Base-by-base conservation (phyloP, 1,284 basidiomycete species). In the Cutaneotrichosporon sp. region DNA sequence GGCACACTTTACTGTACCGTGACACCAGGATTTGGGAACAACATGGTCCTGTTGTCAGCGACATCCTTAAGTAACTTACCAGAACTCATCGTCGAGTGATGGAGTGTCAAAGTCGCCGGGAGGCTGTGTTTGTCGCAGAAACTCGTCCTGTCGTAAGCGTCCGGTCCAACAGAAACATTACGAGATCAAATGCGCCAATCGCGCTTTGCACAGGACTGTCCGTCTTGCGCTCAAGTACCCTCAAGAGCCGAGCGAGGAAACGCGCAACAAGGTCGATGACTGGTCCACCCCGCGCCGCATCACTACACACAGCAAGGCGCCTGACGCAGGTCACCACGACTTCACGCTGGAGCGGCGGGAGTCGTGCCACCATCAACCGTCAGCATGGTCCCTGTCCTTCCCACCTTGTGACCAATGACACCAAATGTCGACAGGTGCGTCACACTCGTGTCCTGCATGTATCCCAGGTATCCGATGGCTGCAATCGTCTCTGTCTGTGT, bases 391-490 rank as follows among this genome's bases (percentile, higher is more conserved):
- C 26, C 8, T 31, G 14, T 13, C 36, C 5, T 6, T 31, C 22
- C 32, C 36, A 67, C 66, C 60, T 67, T 62, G 57, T 64, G 58
- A 3, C 64, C 57, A 2, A 67, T 51, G 8, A 56, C 53, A 0
- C 66, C 66, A 52, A 59, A 60, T 18, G 62, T 34, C 13, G 66
- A 67, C 8, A 67, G 56, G 9, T 59, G 56, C 7, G 63, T 62
- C 1, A 61, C 63, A 4, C 60, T 60, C 14, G 66, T 67, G 36
- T 67, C 66, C 32, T 67, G 66, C 31, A 67, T 55, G 32, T 64
- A 67, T 26, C 61, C 49, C 13, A 67, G 51, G n/a, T 34, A 40
- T 13, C 60, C 66, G 16, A 47, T 21, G 18, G 53, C n/a, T 5
- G 56, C 56, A 14, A 67, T 21, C 11, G 26, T 31, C 14, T 65